These are phyloP conservation scores for Thalassiosira exigua DNA, from an alignment of 352 stramenopile genomes.

Conservation along the genomic window DNA sequence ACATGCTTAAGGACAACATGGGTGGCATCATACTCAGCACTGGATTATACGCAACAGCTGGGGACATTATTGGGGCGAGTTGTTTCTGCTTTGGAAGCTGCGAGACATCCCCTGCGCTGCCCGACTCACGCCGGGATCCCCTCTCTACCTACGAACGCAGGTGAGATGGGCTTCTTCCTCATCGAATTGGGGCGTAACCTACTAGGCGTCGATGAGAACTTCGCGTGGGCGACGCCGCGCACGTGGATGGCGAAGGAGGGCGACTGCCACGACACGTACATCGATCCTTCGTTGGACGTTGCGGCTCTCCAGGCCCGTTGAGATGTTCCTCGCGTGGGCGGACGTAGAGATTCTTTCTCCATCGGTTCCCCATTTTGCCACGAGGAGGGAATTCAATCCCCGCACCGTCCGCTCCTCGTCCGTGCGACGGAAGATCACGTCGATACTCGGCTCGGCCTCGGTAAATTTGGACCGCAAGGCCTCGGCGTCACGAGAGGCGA, in stretches of 20 bases:
- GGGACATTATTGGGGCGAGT: slow-evolving; percentile 40
- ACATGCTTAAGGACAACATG: slow-evolving; percentile 88
- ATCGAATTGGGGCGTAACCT: slow-evolving; percentile 84
- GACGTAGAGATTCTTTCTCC: too few relatives aligned
- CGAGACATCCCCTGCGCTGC: background rate
- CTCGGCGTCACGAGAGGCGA: too few relatives aligned
- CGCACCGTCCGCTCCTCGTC: too few relatives aligned
- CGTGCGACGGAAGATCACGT: too few relatives aligned
- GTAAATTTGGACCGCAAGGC: too few relatives aligned
- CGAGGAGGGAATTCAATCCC: too few relatives aligned
- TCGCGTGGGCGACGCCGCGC: slow-evolving; percentile 73
- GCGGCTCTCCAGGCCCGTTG: slow-evolving; percentile 20
- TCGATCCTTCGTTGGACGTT: slow-evolving; percentile 60
- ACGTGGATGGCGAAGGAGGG: slow-evolving; percentile 59
- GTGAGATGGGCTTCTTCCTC: slow-evolving; percentile 94
- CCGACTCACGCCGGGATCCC: background rate
- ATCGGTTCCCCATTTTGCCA: too few relatives aligned
- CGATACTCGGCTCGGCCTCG: too few relatives aligned
- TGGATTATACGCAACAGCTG: slow-evolving; percentile 88
- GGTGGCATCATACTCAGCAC: slow-evolving; percentile 91
- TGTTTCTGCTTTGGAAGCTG: slow-evolving; percentile 3
- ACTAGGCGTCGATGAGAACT: slow-evolving; percentile 74
- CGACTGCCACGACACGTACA: slow-evolving; percentile 65
- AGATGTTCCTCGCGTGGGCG: too few relatives aligned
- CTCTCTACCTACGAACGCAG: slow-evolving; percentile 64